Evolutionary conservation across 73 alveolate species (phyloP), one percentile per base, ranked within the genome.

Genomic region (Blepharisma stoltei): DNA sequence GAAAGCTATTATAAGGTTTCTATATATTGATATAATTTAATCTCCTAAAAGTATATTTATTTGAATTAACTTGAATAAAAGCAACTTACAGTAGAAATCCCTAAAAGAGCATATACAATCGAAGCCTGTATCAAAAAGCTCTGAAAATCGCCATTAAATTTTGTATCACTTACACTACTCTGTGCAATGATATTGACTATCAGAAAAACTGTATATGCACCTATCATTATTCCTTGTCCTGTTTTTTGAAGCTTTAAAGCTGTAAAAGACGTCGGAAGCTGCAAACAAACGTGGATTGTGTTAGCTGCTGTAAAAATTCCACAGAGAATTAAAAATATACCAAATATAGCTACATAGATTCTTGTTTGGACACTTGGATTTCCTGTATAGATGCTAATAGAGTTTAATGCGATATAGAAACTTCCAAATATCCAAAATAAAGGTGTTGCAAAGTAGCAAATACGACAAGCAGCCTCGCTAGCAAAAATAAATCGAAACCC

Each of bases 201-300:
- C 41, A 32, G 41, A 32, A 32, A 32, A 32, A 32, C 41, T 32
- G 41, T 32, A 32, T 50, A 50, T 14, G 21, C 65, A 14, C 6
- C 65, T 11, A 50, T 11, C 21, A 50, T 50, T 18, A 50, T 18
- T 14, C n/a, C 21, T 50, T 50, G 65, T 11, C 65, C 65, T 11
- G 21, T 50, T 50, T 50, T 50, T 18, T 50, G 65, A 18, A 50
- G n/a, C 21, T 18, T 50, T 18, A 50, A 50, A 50, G 65, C 65
- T 1, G 21, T 18, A 14, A 18, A 18, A 50, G 65, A 50, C 65
- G 65, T 50, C n/a, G 65, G 65, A 11, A 50, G 65, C 65, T 50
- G 65, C n/a, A 50, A 14, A 18, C 65, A 50, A 50, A 50, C 65
- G 21, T 50, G 65, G 4, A 50, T 50, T 50, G 65, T 50, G 65